Base-by-base conservation (phyloP, 805 yeast genomes). In the Lachancea dasiensis region DNA sequence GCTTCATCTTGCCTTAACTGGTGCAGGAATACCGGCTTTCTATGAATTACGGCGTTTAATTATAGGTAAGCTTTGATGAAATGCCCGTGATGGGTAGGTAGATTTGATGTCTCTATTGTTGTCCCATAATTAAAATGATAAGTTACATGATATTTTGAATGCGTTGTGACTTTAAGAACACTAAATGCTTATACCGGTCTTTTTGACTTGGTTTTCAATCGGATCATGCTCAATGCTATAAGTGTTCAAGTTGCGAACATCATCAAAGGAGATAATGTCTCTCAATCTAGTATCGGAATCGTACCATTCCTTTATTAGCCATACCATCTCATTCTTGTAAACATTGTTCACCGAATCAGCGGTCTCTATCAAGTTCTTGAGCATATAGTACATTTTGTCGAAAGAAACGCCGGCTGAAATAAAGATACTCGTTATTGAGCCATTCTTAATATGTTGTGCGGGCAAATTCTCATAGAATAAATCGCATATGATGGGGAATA, bases 231-330 rank as follows among this genome's bases (percentile, higher is more conserved):
- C 73, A 29, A 72, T 48, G 6, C 69, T 56, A 52, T 80, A 81
- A 16, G 61, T 68, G 1, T 57, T 51, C 52, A 79, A 52, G 22
- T 61, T 59, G 10, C 62, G 57, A 9, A 79, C 65, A 27, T 65
- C 63, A 27, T 72, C 75, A 36, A 58, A 58, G 1, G 75, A 52
- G 28, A 81, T 68, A 11, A 72, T 62, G 41, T 77, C 83, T 50
- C 84, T 67, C 45, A 83, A 62, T 49, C 69, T 74, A 50, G 79
- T 72, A 49, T 83, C 90, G 24, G 68, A 67, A 31, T 68, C 60
- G 57, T 77, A 81, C 92, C 92, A 83, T 17, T 56, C 65, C 50
- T 78, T 68, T 39, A 83, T 75, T 54, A 83, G 65, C 59, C 75
- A 75, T 4, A 67, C 58, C 79, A 82, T 76, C 55, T 81, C 89